Evolutionary conservation across 73 alveolate species (phyloP).

Genomic region (Paramecium biaurelia): DNA sequence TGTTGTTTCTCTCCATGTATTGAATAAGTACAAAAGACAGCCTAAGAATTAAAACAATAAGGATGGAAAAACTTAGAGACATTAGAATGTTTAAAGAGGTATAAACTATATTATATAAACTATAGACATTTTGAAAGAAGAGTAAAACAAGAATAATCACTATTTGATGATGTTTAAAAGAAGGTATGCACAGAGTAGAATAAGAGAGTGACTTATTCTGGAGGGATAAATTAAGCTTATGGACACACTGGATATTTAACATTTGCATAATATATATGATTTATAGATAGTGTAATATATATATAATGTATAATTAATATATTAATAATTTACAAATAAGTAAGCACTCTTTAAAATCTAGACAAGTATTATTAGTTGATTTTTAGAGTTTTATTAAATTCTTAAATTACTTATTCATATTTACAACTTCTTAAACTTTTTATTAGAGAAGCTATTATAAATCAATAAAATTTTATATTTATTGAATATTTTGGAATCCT

Average conservation of each 20-base stretch:
- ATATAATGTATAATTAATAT: neutral
- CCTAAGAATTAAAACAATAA: slow-evolving; percentile 78
- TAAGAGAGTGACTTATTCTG: slow-evolving; percentile 43
- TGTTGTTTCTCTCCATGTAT: slow-evolving; percentile 98
- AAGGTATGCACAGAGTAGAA: slow-evolving; percentile 23
- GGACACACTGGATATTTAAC: slow-evolving; percentile 67
- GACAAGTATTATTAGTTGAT: neutral
- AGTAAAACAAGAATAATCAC: slow-evolving; percentile 36
- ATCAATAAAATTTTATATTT: neutral
- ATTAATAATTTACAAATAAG: neutral
- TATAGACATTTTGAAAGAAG: slow-evolving; percentile 61
- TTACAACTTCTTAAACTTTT: too few relatives aligned
- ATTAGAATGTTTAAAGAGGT: slow-evolving; percentile 86
- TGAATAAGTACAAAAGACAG: slow-evolving; percentile 94
- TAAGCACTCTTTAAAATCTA: neutral
- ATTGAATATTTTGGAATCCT: neutral
- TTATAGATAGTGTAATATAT: neutral
- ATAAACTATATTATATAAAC: neutral
- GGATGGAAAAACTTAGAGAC: slow-evolving; percentile 89
- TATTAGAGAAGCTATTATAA: neutral
- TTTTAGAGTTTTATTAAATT: neutral
- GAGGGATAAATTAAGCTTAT: slow-evolving; percentile 39
- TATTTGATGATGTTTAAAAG: slow-evolving; percentile 49
- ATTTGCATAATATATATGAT: slow-evolving; percentile 50
- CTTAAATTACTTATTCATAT: neutral